Evolutionary conservation across 176 grass and related monocot species (phyloP).

Genomic region (Cenchrus americanus): DNA sequence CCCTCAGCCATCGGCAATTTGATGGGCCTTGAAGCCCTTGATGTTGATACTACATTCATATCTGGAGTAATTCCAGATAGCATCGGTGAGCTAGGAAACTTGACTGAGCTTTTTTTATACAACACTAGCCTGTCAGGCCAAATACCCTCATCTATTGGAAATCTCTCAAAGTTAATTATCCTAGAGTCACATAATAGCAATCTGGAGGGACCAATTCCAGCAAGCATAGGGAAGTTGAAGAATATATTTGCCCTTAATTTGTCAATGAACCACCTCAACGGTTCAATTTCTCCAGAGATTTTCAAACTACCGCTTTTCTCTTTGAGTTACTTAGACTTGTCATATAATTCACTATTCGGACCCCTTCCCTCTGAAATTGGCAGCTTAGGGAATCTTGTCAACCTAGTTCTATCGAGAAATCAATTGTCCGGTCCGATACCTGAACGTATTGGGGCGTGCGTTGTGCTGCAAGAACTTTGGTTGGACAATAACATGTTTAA

Average conservation of each 20-base stretch:
- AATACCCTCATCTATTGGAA: slow-evolving; percentile 17
- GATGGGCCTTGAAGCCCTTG: too few species aligned
- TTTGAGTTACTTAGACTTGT: background rate
- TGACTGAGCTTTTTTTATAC: background rate
- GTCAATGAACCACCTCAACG: background rate
- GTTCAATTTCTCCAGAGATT: background rate
- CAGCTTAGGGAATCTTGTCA: slow-evolving; percentile 6
- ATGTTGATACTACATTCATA: background rate
- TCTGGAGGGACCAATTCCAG: slow-evolving; percentile 18
- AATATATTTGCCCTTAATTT: background rate
- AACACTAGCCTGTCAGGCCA: slow-evolving; percentile 13
- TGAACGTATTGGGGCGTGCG: slow-evolving; percentile 1
- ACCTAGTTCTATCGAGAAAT: slow-evolving; percentile 29
- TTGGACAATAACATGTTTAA: slow-evolving; percentile 49
- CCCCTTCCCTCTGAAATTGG: slow-evolving; percentile 29
- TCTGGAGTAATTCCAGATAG: slow-evolving; percentile 6
- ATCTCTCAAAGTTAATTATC: background rate
- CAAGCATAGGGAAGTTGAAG: slow-evolving; percentile 24
- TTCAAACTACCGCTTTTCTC: background rate
- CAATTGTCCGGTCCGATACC: slow-evolving; percentile 41
- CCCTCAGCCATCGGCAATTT: too few species aligned
- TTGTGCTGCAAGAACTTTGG: slow-evolving; percentile 11
- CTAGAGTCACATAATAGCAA: background rate
- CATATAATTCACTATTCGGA: slow-evolving; percentile 22
- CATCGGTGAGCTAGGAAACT: background rate